Evolutionary conservation across 2,329 filamentous ascomycete genomes (phyloP), one percentile per base, ranked within the genome.

Genomic region (Arthrobotrys entomopaga): DNA sequence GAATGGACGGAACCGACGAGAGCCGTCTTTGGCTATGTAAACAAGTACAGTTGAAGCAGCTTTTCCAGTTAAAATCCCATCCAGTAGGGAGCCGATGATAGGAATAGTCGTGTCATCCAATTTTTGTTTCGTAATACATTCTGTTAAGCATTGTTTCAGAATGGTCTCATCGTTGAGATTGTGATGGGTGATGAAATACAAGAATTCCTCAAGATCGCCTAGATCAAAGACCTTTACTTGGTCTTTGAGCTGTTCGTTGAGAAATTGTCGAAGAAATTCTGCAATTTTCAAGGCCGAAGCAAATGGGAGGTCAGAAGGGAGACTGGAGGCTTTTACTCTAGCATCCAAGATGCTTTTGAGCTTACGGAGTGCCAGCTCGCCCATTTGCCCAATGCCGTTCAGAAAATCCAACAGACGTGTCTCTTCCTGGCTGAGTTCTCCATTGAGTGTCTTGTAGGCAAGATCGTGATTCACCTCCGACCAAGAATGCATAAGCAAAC

Each of bases 391-490:
- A 48, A 48, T 48, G 43, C 43, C 43, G 16, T 48, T 48, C 16
- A 48, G 43, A 48, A 48, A 16, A n/a, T 48, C 43, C 8, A 48
- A 16, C 43, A 48, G 16, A 16, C 43, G 43, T 16, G n/a, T 48
- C 43, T 48, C 43, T 48, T 48, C 43, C 7, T 48, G 8, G 16
- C 43, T 48, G n/a, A 16, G 43, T 11, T 8, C 43, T n/a, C 43
- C 43, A n/a, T 19, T 48, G n/a, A 48, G n/a, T 48, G n/a, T 48
- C 43, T 48, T 48, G n/a, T 48, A 48, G n/a, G 43, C 43, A n/a
- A 48, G 43, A 48, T 48, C 43, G 43, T 48, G 43, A 48, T 48
- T 48, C 8, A 48, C 43, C 43, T 48, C 43, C 7, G 43, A 48
- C 43, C 43, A 48, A 48, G 43, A 48, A 48, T 48, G 43, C 43